Conservation (phyloP, 2,329 filamentous ascomycete species). For the Madurella fahalii region DNA sequence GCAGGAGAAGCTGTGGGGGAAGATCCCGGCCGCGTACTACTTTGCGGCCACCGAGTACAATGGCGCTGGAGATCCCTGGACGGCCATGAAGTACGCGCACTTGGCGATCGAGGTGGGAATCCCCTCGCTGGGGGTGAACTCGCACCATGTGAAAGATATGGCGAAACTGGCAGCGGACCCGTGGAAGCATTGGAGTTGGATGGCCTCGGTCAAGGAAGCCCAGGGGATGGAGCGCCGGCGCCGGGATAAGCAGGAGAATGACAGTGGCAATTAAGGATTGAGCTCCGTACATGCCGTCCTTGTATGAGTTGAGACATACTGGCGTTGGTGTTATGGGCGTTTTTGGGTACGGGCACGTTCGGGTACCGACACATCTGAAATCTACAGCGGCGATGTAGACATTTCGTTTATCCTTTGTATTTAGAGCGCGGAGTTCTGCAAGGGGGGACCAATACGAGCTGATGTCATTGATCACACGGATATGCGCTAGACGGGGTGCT, state of each 20-base stretch:
- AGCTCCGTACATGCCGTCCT: no score
- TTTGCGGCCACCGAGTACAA: slow-evolving; percentile 39
- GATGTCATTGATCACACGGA: no score
- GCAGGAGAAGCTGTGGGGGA: slow-evolving; percentile 37
- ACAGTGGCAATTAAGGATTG: neutral
- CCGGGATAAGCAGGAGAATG: neutral
- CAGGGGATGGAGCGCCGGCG: neutral
- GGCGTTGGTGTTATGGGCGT: no score
- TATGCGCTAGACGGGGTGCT: no score
- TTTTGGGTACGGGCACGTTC: no score
- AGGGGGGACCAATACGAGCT: no score
- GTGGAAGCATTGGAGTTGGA: slow-evolving; percentile 40
- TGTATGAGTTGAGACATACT: no score
- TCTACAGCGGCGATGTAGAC: no score
- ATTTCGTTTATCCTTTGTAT: no score
- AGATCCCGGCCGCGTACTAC: slow-evolving; percentile 34
- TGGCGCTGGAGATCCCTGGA: slow-evolving; percentile 37
- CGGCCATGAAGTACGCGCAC: slow-evolving; percentile 36
- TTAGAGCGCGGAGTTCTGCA: no score
- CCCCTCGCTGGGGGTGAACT: slow-evolving; percentile 28
- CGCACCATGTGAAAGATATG: slow-evolving; percentile 36
- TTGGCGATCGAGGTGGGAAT: slow-evolving; percentile 37
- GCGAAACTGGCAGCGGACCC: slow-evolving; percentile 32
- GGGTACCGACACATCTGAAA: no score
- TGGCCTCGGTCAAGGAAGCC: slow-evolving; percentile 30